Evolutionary conservation across 176 grass and related monocot species (phyloP).

Genomic region (Tillandsia fasciculata): DNA sequence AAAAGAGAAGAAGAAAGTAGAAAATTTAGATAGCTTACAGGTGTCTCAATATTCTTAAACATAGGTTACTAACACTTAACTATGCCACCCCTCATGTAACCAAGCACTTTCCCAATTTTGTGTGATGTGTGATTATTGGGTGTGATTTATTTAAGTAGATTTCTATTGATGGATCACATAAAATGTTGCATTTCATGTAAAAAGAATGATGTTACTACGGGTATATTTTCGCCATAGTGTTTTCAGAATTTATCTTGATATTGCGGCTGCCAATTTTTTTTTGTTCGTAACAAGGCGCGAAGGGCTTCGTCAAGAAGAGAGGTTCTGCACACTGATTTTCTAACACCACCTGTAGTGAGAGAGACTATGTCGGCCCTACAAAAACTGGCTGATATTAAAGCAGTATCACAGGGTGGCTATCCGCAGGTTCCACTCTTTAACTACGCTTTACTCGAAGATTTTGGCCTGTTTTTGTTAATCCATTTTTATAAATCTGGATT

Average conservation of each 20-base stretch:
- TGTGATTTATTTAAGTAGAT: too few species aligned
- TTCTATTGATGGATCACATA: too few species aligned
- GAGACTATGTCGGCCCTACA: constrained; percentile 59
- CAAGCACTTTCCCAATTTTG: too few species aligned
- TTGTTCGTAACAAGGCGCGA: constrained; percentile 33
- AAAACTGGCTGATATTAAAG: constrained; percentile 65
- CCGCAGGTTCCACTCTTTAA: constrained; percentile 48
- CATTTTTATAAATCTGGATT: constrained; percentile 9
- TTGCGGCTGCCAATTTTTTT: constrained; percentile 1
- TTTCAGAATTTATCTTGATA: constrained; percentile 1
- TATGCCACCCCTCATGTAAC: too few species aligned
- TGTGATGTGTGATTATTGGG: too few species aligned
- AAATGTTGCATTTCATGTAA: too few species aligned
- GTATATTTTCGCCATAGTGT: background rate
- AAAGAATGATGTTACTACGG: background rate
- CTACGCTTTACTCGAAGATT: background rate
- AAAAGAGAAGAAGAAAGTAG: too few species aligned
- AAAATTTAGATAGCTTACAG: too few species aligned
- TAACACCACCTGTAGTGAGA: constrained; percentile 62
- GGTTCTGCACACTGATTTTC: constrained; percentile 67
- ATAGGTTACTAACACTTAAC: too few species aligned
- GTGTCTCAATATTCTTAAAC: too few species aligned
- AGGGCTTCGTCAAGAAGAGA: constrained; percentile 57
- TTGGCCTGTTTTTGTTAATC: constrained; percentile 7
- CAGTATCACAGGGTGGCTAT: constrained; percentile 84